Evolutionary conservation across 148 eudicot genomes (phyloP), one percentile per base, ranked within the genome.

Genomic region (Beta vulgaris): DNA sequence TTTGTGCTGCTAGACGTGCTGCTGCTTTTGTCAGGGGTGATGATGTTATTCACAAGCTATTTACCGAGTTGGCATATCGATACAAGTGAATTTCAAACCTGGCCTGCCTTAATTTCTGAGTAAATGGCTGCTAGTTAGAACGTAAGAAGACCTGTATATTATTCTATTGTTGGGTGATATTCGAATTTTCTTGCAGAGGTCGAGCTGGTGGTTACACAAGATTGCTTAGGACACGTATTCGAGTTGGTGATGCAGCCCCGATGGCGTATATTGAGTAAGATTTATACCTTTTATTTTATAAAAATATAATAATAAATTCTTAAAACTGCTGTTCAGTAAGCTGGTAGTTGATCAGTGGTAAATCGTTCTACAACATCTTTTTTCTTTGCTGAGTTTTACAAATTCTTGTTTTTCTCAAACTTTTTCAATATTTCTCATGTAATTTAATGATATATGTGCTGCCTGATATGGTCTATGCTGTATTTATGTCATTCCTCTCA

Each of bases 241-340:
- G 98, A 79, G 97, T 94, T 73, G 97, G 98, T 76, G 98, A 94
- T 87, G 97, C 97, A 53, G 98, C 98, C 68, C 91, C 97, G 40
- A 94, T 94, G 98, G 98, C 98, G 19, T 94, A 94, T 77, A 91
- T 94, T 31, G 98, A 94, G 98, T 94, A 89, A 77, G 92, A 57
- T 64, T n/a, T 36, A 10, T 37, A 32, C 19, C 63, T 15, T 57
- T 60, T 34, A 15, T 13, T 59, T 51, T 51, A 5, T 3, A 51
- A 1, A n/a, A n/a, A n/a, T n/a, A n/a, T n/a, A n/a, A n/a, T n/a
- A n/a, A n/a, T n/a, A 4, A 2, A 1, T 3, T 48, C 16, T 13
- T 21, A 7, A 7, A 55, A 55, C 25, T 54, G 11, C 2, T 55
- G 13, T 55, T 25, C 60, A 7, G n/a, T 1, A 55, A 25, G 13